Base-by-base conservation (phyloP, 768 basidiomycete species). In the Calocera cornea region DNA sequence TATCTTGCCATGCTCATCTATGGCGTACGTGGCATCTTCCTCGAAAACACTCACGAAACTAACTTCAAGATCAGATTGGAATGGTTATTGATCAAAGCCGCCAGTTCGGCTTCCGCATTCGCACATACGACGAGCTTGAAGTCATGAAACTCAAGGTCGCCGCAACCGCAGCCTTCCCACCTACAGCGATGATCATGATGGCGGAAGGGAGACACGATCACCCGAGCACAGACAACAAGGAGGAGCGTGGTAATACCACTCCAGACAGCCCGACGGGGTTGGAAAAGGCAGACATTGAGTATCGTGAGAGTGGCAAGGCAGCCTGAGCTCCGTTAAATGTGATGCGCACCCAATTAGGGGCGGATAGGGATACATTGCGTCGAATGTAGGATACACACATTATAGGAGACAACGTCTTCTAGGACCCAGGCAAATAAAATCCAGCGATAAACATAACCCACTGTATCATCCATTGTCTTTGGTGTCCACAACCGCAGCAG, bases 1-100 rank as follows among this genome's bases (percentile, higher is more conserved):
- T 87, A 85, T 71, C 71, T 80, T 27, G 82, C 79, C 22, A 85
- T 87, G 85, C 76, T 78, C 41, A 70, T 82, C 40, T 87, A 86
- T 68, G 84, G 84, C 0, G 69, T 81, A 83, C 85, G 74, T 75
- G 83, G 78, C 24, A 17, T 10, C 12, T 36, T 17, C 24, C 38
- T 41, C 31, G 24, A 3, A 7, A 60, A 2, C 27, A 33, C 7
- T 2, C 8, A 29, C 10, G 14, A 5, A 27, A 5, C 14, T 12
- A 60, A 33, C 16, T 2, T 60, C 14, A 41, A 34, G 67, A 38
- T 19, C 68, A 34, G 72, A 85, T 83, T 10, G 83, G 85, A 11
- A 76, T 87, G 69, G 81, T 83, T 12, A 70, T 85, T 24, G 77
- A 80, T 71, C 84, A 86, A 72, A 72, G 82, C 7, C 72, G 72